Percentiles rank a stretch among this genome's conserved stretches.
phyloP scores from a whole-genome alignment of 176 grass and related monocot genomes.

The Oryza meridionalis region DNA sequence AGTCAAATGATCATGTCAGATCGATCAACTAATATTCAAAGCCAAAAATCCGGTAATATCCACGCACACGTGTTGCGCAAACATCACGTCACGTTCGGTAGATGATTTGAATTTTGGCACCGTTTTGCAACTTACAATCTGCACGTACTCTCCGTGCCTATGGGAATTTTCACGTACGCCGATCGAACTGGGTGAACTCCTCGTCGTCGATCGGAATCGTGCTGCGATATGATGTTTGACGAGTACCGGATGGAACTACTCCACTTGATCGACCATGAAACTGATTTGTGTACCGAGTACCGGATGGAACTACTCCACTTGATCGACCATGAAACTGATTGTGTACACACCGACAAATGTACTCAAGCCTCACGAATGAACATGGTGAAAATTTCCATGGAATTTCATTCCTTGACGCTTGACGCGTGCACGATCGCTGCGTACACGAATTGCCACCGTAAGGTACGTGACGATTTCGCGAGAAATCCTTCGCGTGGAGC shows the following conservation, averaged over 20 bases:
- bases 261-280: not conserved
- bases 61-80: not conserved
- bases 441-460: not conserved
- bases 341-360: not conserved
- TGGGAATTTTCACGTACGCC: not conserved
- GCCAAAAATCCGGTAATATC: not conserved
- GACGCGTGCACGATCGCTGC: not conserved
- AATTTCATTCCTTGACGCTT: not conserved
- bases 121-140: not conserved
- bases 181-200: not conserved
- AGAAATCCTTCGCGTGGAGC: too few species aligned
- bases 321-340: not conserved
- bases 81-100: not conserved
- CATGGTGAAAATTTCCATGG: not conserved
- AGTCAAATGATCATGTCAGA: constrained; percentile 11
- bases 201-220: not conserved
- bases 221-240: not conserved
- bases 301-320: not conserved
- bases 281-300: not conserved
- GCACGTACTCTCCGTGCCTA: too few species aligned
- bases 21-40: constrained; percentile 9
- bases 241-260: not conserved
- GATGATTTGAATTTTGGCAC: not conserved
- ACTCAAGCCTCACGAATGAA: not conserved
- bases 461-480: not conserved